Base-by-base conservation (phyloP, 495 filamentous ascomycete species). In the Aspergillus homomorphus region DNA sequence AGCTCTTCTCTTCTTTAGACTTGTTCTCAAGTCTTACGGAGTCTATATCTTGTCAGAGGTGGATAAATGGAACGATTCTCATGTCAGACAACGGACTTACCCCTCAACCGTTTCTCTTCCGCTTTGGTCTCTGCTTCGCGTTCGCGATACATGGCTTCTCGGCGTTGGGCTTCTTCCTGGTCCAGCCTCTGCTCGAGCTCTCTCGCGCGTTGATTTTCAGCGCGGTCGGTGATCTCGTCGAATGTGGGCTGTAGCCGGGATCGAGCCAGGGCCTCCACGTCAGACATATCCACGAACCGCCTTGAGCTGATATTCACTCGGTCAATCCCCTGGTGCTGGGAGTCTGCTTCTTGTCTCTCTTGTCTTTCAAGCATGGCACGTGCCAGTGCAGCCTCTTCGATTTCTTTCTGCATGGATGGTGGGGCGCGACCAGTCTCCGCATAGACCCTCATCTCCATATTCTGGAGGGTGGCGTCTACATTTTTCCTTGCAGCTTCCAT, bases 201-300 rank as follows among this genome's bases (percentile, higher is more conserved):
- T 54, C 79, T 72, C 12, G 84, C 84, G 42, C 79, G 77, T 63
- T 89, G 85, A 49, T 75, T 75, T 65, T 93, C 89, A 0, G 88
- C 87, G 30, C 83, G 86, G 19, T 87, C 86, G 50, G 85, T 84
- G 41, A 98, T 95, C 62, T 96, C 90, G 65, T 97, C 89, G n/a
- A 98, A 69, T 0, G 94, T 83, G 18, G 94, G 94, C 69, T 91
- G 89, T n/a, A 98, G 80, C 64, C 87, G 86, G 30, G 81, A 80
- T 10, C 83, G 83, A 0, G 94, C 94, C 59, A 97, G 86, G 12
- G 82, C 84, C 55, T 97, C 87, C 43, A 98, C 81, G 51, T 91
- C 90, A 4, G 84, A 79, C 69, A 87, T 83, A 50, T 93, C 85
- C 74, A 98, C 83, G 57, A 86, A 88, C 65, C 83, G 89, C 0